Conservation (phyloP, 2,329 filamentous ascomycete genomes). For the Tolypocladium nubicola region DNA sequence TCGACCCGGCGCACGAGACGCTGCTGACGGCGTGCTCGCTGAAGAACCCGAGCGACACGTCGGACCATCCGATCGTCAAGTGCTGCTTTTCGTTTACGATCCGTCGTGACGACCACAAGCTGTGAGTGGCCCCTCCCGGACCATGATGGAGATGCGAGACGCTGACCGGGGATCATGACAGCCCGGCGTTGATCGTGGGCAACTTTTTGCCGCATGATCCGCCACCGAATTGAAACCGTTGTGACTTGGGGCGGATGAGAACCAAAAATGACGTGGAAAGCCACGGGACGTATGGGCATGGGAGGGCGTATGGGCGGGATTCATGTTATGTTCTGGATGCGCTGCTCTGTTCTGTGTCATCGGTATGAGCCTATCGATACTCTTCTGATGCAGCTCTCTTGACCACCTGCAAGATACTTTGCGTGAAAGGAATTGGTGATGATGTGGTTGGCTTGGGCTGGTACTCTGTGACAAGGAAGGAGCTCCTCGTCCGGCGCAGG, state of each 20-base stretch:
- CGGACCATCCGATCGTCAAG: conserved; percentile 63
- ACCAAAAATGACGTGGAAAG: not conserved
- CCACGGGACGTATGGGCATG: not conserved
- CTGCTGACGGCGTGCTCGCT: conserved; percentile 88
- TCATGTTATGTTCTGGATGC: not conserved
- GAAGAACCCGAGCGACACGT: conserved; percentile 65
- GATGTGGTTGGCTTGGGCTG: not conserved
- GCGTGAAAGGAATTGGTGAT: not conserved
- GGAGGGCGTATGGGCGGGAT: not conserved
- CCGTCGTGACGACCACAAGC: conserved; percentile 85
- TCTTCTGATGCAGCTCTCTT: not conserved
- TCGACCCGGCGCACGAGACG: conserved; percentile 87
- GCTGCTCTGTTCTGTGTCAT: not conserved
- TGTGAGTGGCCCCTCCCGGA: conserved; percentile 52
- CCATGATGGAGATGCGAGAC: too few relatives aligned
- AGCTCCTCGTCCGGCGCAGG: not conserved
- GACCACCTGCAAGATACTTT: not conserved
- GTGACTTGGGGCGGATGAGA: not conserved
- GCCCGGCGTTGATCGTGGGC: conserved; percentile 87
- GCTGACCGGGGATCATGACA: conserved; percentile 22
- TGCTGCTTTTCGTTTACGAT: conserved; percentile 99
- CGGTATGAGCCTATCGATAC: not conserved
- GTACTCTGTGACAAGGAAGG: not conserved
- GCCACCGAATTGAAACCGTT: conserved; percentile 7
- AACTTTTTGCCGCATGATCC: conserved; percentile 89